phyloP scores from a whole-genome alignment of 805 yeast species.

The Lipomyces anomalus region DNA sequence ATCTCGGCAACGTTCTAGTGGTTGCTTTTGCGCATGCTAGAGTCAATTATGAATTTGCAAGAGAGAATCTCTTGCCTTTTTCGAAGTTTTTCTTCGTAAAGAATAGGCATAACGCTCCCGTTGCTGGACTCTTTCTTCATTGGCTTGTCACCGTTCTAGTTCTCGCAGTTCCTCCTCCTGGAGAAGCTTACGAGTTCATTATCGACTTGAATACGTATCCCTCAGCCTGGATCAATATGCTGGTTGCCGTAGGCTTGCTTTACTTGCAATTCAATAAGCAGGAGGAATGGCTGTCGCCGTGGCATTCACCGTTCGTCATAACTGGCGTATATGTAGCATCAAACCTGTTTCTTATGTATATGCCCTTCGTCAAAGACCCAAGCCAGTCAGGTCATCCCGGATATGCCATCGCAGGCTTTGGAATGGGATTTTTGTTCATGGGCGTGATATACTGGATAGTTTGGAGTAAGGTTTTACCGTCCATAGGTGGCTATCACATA shows the following conservation, averaged over 20 bases:
- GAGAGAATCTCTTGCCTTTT: constrained; percentile 46
- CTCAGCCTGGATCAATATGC: constrained; percentile 52
- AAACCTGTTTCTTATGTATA: constrained; percentile 19
- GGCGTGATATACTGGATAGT: constrained; percentile 23
- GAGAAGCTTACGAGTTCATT: constrained; percentile 58
- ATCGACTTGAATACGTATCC: constrained; percentile 61
- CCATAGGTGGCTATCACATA: constrained; percentile 14
- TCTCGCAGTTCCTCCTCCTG: constrained; percentile 54
- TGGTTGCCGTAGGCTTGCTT: constrained; percentile 48
- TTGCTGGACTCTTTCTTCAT: constrained; percentile 47
- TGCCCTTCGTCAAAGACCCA: constrained; percentile 19
- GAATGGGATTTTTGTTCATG: constrained; percentile 18
- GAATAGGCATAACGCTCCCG: constrained; percentile 36
- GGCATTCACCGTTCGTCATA: constrained; percentile 15
- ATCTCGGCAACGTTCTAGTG: constrained; percentile 59
- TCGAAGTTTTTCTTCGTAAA: constrained; percentile 42
- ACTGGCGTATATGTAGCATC: constrained; percentile 14
- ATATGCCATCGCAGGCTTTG: constrained; percentile 15
- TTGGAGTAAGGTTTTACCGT: constrained; percentile 18
- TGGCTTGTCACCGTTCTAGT: constrained; percentile 52
- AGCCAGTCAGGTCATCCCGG: constrained; percentile 18
- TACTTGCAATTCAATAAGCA: constrained; percentile 42
- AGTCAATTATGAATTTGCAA: constrained; percentile 54
- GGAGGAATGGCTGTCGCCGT: constrained; percentile 41
- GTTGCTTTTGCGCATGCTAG: constrained; percentile 57